Base-by-base conservation (phyloP, 805 yeast genomes). In the Candida montana region DNA sequence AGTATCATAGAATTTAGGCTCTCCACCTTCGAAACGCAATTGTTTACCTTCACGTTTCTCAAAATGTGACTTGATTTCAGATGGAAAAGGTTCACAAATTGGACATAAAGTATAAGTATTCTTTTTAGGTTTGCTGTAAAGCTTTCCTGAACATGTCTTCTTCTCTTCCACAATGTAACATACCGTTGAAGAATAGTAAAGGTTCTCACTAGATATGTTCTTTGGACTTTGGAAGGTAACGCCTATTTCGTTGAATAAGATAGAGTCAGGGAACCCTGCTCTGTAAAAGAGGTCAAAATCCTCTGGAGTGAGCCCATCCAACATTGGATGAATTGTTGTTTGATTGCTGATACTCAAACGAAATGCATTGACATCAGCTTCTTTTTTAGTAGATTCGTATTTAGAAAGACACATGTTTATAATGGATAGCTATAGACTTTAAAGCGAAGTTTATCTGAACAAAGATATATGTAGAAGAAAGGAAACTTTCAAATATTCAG, bases 51-150 rank as follows among this genome's bases (percentile, higher is more conserved):
- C 34, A 21, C 42, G 40, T 15, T 33, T 45, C 32, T 27, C 27
- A 10, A 23, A 10, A n/a, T n/a, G 15, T 24, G 33, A 12, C 27
- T 33, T 10, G 29, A 30, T 7, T 23, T 12, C 11, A 16, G 31
- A 2, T 15, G 19, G 34, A 17, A 47, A 44, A 3, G 51, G 49
- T 17, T 47, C 45, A 35, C 51, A 49, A 17, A 47, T 18, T 5
- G 51, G 49, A 21, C 53, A 49, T 17, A 47, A 15, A 15, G 43
- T 33, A 26, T 45, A 45, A 2, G 49, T 49, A 29, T 49, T 49
- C 8, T 24, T 31, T 40, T 49, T 49, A 12, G 29, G 31, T 5
- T 39, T 37, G 4, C 32, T 20, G 19, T 47, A 35, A 5, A 17
- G 31, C 15, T 27, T 37, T 8, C 39, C 40, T 11, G 39, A 39